phyloP scores from a whole-genome alignment of 108 stramenopile species.

The Nitzschia inconspicua region DNA sequence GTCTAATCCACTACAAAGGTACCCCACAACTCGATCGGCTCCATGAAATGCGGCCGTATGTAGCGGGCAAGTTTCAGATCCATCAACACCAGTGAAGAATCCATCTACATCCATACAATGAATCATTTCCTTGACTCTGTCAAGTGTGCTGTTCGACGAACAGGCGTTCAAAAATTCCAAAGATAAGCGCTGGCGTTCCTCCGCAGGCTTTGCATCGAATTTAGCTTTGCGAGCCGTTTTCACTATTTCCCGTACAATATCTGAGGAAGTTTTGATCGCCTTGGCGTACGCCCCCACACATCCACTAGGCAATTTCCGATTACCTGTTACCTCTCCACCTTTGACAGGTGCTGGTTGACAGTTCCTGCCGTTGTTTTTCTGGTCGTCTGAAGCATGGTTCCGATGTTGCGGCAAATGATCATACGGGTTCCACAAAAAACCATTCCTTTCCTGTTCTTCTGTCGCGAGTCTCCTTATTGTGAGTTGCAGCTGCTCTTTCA shows the following conservation, averaged over 20 bases:
- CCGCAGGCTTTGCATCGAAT: conserved; percentile 39
- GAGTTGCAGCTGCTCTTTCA: conserved; percentile 20
- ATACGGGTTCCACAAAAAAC: conserved; percentile 40
- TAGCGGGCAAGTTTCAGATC: conserved; percentile 72
- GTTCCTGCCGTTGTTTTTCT: conserved; percentile 1
- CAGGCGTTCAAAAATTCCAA: conserved; percentile 67
- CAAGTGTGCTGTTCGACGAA: conserved; percentile 53
- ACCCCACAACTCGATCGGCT: conserved; percentile 50
- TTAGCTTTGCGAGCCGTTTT: conserved; percentile 40
- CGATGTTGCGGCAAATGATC: conserved; percentile 29
- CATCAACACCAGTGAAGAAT: conserved; percentile 65
- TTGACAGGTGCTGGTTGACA: not conserved
- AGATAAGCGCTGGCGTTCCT: conserved; percentile 44
- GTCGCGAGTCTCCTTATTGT: not conserved
- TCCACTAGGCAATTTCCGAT: conserved; percentile 50
- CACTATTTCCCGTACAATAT: conserved; percentile 31
- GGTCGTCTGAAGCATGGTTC: conserved; percentile 6
- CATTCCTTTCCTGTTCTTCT: not conserved
- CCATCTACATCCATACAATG: conserved; percentile 67
- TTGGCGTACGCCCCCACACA: conserved; percentile 73
- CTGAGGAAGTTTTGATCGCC: conserved; percentile 45
- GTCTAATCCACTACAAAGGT: conserved; percentile 59
- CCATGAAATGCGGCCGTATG: conserved; percentile 79
- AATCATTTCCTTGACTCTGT: conserved; percentile 56
- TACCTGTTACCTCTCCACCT: not conserved